phyloP scores from a whole-genome alignment of 306 rosid species.

The Prosopis cineraria region DNA sequence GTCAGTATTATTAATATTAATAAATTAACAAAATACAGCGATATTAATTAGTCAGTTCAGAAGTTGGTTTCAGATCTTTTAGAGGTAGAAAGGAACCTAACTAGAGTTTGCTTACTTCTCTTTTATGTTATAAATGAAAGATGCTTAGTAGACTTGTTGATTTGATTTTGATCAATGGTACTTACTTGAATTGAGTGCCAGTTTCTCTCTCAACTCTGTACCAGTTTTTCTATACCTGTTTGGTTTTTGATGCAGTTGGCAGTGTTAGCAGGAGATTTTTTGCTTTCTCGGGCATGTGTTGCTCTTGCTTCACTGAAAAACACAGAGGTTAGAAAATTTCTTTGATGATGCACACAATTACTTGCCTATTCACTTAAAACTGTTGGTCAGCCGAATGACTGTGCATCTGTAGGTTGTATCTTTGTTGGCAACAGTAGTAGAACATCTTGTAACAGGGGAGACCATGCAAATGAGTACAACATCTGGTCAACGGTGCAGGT shows the following conservation, averaged over 20 bases:
- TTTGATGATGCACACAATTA: slow-evolving; percentile 11
- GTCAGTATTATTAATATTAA: not conserved
- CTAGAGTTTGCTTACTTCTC: not conserved
- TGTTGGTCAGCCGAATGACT: slow-evolving; percentile 27
- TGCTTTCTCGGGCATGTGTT: slow-evolving; percentile 97
- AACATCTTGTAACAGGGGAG: slow-evolving; percentile 96
- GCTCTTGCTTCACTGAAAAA: slow-evolving; percentile 86
- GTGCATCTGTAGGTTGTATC: slow-evolving; percentile 73
- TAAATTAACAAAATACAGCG: not conserved
- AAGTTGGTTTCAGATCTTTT: not conserved
- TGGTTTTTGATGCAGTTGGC: slow-evolving; percentile 62
- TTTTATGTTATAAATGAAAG: not conserved
- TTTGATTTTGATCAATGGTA: not conserved
- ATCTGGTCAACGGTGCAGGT: slow-evolving; percentile 88
- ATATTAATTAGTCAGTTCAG: not conserved
- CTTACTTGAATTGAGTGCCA: not conserved
- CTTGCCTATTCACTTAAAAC: not conserved
- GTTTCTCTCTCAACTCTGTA: not conserved
- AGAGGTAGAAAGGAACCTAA: not conserved
- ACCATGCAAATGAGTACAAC: slow-evolving; percentile 93
- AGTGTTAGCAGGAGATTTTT: slow-evolving; percentile 94
- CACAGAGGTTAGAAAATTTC: slow-evolving; percentile 67
- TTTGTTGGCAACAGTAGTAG: slow-evolving; percentile 74
- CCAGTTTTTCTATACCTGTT: not conserved
- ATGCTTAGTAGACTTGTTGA: not conserved